Conservation (phyloP, 2,329 filamentous ascomycete genomes). For the Dothiorella sarmentorum region DNA sequence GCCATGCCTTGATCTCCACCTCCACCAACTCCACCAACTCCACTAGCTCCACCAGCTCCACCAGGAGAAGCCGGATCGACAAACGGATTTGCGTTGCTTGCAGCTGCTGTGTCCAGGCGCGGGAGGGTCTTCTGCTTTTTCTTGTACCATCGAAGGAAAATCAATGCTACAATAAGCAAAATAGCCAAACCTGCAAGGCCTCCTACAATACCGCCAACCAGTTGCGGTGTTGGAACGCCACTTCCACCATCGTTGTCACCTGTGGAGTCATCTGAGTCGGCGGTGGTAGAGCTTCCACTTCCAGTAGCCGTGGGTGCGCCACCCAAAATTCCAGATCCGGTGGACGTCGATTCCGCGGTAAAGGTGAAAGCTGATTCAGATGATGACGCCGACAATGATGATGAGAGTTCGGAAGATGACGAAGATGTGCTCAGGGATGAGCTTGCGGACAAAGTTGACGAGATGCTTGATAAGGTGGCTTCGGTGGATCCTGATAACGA, state of each 20-base stretch:
- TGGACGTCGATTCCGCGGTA: conserved; percentile 18
- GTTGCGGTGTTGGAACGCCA: conserved; percentile 47
- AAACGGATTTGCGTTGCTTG: too few relatives aligned
- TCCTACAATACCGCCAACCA: conserved; percentile 62
- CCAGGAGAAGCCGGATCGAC: conserved; percentile 13
- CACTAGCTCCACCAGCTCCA: conserved; percentile 15
- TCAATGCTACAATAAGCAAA: conserved; percentile 48
- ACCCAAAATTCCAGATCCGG: conserved; percentile 20
- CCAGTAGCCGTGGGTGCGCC: conserved; percentile 22
- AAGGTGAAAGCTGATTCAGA: conserved; percentile 15
- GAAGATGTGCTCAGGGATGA: neutral
- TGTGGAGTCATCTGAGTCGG: conserved; percentile 9
- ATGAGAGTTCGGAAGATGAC: neutral
- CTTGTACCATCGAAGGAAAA: conserved; percentile 53
- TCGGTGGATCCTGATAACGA: neutral
- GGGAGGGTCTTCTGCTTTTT: conserved; percentile 27
- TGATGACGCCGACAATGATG: conserved; percentile 10
- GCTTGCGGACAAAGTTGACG: neutral
- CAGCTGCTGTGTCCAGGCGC: too few relatives aligned
- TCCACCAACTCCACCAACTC: neutral
- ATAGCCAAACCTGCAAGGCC: conserved; percentile 57
- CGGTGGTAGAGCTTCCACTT: conserved; percentile 12
- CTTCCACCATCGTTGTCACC: conserved; percentile 20
- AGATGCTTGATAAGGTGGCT: neutral
- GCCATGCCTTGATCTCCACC: conserved; percentile 36